These are phyloP conservation scores for Lentinula boryana DNA, from an alignment of 768 basidiomycete species.

Conservation along the genomic window DNA sequence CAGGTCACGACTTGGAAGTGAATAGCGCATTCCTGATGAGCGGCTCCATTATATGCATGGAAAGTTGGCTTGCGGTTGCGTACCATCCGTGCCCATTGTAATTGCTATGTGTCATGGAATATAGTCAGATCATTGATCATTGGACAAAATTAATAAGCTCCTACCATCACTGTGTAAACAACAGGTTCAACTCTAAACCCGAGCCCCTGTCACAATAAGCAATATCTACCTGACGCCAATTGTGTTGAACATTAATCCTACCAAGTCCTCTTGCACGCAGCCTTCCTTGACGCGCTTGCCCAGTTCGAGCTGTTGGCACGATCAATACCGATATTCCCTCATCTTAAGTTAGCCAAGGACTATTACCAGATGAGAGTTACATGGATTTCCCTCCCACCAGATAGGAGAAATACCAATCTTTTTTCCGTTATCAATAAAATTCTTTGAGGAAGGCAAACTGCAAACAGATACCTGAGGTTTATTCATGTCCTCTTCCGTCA, in stretches of 20 bases:
- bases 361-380: constrained; percentile 71
- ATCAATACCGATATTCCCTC: constrained; percentile 1
- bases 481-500: constrained; percentile 75
- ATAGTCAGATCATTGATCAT: not conserved
- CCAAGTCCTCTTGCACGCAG: constrained; percentile 72
- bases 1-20: constrained; percentile 83
- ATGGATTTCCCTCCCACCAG: constrained; percentile 95
- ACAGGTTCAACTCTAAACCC: not conserved
- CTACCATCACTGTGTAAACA: constrained; percentile 1
- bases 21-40: constrained; percentile 75
- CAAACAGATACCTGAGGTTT: constrained; percentile 62
- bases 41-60: not conserved
- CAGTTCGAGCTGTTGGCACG: constrained; percentile 62
- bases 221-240: constrained; percentile 67
- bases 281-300: constrained; percentile 78
- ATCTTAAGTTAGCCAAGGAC: not conserved
- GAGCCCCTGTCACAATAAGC: not conserved
- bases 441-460: not conserved
- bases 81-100: constrained; percentile 86
- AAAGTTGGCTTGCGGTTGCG: constrained; percentile 12
- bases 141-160: not conserved
- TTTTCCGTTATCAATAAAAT: not conserved
- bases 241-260: constrained; percentile 81
- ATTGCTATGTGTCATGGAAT: constrained; percentile 53
- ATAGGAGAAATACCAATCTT: constrained; percentile 85